A percentile compares a stretch with the other conserved stretches of the same genome.
These are phyloP conservation scores for Trichoderma arundinaceum DNA, from an alignment of 2,329 filamentous ascomycete genomes.

Conservation along the genomic window DNA sequence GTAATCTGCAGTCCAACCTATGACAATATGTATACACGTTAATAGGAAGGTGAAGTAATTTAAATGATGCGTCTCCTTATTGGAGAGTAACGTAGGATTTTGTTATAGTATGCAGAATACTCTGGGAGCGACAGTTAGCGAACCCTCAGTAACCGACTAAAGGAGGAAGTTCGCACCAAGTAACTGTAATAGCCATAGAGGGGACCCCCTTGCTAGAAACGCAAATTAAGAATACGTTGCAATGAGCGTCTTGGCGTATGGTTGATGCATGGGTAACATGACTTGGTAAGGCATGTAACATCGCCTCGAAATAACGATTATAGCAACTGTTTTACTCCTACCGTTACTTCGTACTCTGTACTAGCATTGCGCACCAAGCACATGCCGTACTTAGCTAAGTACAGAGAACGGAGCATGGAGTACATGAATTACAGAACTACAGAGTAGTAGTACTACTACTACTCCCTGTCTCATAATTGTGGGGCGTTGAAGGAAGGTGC, in stretches of 20 bases:
- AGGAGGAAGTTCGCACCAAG: slow-evolving; percentile 18
- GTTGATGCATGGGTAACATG: slow-evolving; percentile 20
- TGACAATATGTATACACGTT: not conserved
- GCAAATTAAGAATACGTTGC: slow-evolving; percentile 22
- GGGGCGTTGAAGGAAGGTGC: not conserved
- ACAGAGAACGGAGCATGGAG: too few relatives aligned
- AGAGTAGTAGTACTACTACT: not conserved
- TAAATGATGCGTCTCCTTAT: not conserved
- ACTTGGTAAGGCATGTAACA: slow-evolving; percentile 29
- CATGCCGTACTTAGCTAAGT: too few relatives aligned
- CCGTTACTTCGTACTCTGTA: too few relatives aligned
- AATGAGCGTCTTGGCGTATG: slow-evolving; percentile 2
- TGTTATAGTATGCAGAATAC: not conserved
- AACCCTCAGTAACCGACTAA: not conserved
- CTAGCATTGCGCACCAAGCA: too few relatives aligned
- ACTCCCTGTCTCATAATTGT: not conserved
- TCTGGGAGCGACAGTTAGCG: not conserved
- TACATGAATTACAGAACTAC: not conserved
- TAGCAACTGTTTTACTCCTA: not conserved
- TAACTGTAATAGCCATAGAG: slow-evolving; percentile 1
- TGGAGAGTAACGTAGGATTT: slow-evolving; percentile 33
- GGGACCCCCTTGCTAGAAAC: slow-evolving; percentile 19
- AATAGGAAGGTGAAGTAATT: slow-evolving; percentile 1
- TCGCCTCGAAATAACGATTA: not conserved
- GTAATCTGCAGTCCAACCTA: too few relatives aligned